Evolutionary conservation across 1,139 yeast genomes (phyloP).

Genomic region (Candida pseudocylindracea): DNA sequence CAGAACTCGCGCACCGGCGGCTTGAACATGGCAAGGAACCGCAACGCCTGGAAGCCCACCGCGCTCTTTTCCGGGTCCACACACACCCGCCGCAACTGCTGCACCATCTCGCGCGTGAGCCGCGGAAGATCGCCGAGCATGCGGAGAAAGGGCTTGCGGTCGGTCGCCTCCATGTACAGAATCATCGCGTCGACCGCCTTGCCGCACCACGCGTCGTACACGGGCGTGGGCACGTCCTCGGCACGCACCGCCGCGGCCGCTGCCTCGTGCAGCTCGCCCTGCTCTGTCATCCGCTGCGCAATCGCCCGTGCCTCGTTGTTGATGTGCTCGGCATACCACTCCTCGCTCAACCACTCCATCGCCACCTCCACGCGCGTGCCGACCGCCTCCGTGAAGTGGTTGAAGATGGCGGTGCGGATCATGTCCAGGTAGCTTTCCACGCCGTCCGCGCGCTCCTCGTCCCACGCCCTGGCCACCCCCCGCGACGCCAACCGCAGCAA

Average conservation of each 20-base stretch:
- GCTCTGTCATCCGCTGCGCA: conserved; percentile 2
- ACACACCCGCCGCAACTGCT: conserved; percentile 51
- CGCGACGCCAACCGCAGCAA: conserved; percentile 62
- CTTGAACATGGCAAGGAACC: conserved; percentile 69
- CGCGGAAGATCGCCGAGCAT: conserved; percentile 73
- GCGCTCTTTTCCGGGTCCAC: conserved; percentile 66
- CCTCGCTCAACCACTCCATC: conserved; percentile 92
- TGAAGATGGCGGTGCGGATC: conserved; percentile 49
- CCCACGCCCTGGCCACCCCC: conserved; percentile 21
- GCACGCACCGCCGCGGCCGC: background rate
- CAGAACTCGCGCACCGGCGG: conserved; percentile 63
- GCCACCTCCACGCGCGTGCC: conserved; percentile 51
- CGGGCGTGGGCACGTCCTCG: conserved; percentile 13
- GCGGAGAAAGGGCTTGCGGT: conserved; percentile 61
- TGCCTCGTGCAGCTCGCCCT: conserved; percentile 3
- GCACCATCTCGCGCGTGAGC: conserved; percentile 35
- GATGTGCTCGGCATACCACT: conserved; percentile 63
- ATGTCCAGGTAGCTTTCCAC: conserved; percentile 22
- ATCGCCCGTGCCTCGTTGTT: conserved; percentile 3
- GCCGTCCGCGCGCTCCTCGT: conserved; percentile 7
- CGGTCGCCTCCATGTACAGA: conserved; percentile 64
- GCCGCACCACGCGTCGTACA: conserved; percentile 46
- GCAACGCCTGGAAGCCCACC: conserved; percentile 63
- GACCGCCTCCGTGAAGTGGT: conserved; percentile 54
- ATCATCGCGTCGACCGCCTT: conserved; percentile 58